Evolutionary conservation across 768 basidiomycete genomes (phyloP), one percentile per base, ranked within the genome.

Genomic region (Phylloporus sp.): DNA sequence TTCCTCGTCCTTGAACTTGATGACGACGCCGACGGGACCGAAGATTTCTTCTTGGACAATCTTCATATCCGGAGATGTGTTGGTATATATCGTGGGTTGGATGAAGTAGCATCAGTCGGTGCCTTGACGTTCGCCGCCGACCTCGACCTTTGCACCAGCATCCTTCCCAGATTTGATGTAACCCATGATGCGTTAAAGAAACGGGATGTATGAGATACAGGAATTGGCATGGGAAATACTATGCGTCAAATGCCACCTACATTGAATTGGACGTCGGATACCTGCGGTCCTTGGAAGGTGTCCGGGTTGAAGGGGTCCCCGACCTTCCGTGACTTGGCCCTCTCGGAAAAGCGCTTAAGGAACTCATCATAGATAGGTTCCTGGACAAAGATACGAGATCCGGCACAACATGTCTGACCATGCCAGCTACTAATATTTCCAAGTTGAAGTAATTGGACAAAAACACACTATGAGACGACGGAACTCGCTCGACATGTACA

Each of bases 381-480:
- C 59, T 92, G 90, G 5, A 93, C 86, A 59, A 76, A 90, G 58
- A 92, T 81, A 50, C 91, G 79, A 18, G 88, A 85, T 9, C 89
- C 86, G 10, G 88, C 88, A 54, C 79, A 80, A 69, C 90, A 92
- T 14, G 75, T 72, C 66, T 92, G 90, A 20, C 90, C 89, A 41
- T 79, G 77, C 68, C 69, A 81, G 69, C 82, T 85, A 61, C n/a
- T n/a, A n/a, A n/a, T n/a, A n/a, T n/a, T n/a, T n/a, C n/a, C n/a
- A n/a, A n/a, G n/a, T n/a, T n/a, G n/a, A n/a, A n/a, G n/a, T n/a
- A n/a, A n/a, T n/a, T n/a, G n/a, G n/a, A n/a, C n/a, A n/a, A n/a
- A n/a, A n/a, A n/a, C n/a, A n/a, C n/a, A n/a, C n/a, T n/a, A n/a
- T n/a, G n/a, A n/a, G n/a, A n/a, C n/a, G n/a, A n/a, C n/a, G n/a